Conservation (phyloP, 768 basidiomycete genomes). For the Mrakia hoshinonis region DNA sequence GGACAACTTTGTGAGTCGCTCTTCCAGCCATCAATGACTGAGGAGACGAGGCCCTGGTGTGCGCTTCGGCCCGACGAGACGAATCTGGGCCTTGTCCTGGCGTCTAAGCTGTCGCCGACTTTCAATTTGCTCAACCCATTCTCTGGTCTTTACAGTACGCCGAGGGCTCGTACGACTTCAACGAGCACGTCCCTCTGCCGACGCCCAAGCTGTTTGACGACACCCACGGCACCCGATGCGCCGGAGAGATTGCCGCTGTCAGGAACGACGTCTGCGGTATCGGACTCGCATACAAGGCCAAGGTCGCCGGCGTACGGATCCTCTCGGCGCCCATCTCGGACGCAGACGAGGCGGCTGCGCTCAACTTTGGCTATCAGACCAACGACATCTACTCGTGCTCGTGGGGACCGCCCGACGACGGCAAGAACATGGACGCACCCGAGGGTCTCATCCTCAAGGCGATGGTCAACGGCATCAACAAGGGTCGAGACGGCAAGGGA, state of each 20-base stretch:
- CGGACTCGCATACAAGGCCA: conserved; percentile 84
- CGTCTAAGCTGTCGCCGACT: not conserved
- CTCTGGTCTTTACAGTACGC: conserved; percentile 52
- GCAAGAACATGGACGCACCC: conserved; percentile 87
- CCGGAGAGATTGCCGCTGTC: conserved; percentile 87
- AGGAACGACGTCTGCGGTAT: conserved; percentile 91
- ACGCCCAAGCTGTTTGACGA: conserved; percentile 82
- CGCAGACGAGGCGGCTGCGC: conserved; percentile 84
- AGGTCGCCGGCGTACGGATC: conserved; percentile 88
- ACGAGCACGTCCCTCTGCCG: conserved; percentile 80
- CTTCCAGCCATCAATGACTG: not conserved
- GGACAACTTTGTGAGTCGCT: conserved; percentile 76
- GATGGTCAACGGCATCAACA: conserved; percentile 83
- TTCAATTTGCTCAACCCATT: not conserved
- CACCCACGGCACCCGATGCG: conserved; percentile 94
- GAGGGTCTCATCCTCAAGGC: conserved; percentile 85
- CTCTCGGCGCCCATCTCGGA: conserved; percentile 91
- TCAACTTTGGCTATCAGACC: conserved; percentile 88
- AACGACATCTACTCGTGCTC: conserved; percentile 91
- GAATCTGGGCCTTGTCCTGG: not conserved
- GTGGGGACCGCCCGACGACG: conserved; percentile 97
- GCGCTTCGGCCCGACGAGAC: not conserved
- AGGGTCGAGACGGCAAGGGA: conserved; percentile 80
- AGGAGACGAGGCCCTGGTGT: not conserved
- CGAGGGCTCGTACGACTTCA: conserved; percentile 87